These are phyloP conservation scores for Apiospora rasikravindrae DNA, from an alignment of 2,329 filamentous ascomycete genomes.

Conservation along the genomic window DNA sequence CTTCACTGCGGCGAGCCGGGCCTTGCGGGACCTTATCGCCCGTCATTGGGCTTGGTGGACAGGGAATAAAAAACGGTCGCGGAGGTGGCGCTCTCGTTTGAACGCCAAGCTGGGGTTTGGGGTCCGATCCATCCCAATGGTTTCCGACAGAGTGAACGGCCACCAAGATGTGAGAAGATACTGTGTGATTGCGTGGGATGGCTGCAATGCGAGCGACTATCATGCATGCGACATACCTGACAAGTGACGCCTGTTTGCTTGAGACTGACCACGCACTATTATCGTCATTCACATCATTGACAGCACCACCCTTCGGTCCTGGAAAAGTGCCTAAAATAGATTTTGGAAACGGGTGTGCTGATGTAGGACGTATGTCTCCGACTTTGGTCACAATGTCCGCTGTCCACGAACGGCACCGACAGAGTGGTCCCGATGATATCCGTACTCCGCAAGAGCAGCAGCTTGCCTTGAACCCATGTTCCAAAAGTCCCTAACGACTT, in stretches of 20 bases:
- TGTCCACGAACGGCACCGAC: not conserved
- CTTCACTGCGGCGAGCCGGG: slow-evolving; percentile 10
- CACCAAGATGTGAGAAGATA: not conserved
- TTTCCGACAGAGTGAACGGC: not conserved
- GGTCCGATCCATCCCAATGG: slow-evolving; percentile 1
- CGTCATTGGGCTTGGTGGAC: not conserved
- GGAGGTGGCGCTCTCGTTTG: slow-evolving; percentile 9
- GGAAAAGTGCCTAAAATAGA: not conserved
- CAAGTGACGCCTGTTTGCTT: not conserved
- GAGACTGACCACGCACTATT: not conserved
- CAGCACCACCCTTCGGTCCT: not conserved
- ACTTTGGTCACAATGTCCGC: not conserved
- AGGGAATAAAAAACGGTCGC: not conserved
- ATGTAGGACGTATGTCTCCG: not conserved
- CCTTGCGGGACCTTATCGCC: slow-evolving; percentile 7
- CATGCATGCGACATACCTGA: not conserved
- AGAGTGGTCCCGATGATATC: not conserved
- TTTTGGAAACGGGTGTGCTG: not conserved
- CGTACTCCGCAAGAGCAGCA: not conserved
- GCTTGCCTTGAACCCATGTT: not conserved
- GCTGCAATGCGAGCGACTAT: slow-evolving; percentile 3
- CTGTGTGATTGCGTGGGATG: not conserved
- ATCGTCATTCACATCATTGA: not conserved
- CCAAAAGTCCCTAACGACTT: not conserved
- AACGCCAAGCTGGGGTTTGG: not conserved